Percentiles rank a stretch among this genome's conserved stretches.
Evolutionary conservation across 306 rosid genomes (phyloP).

Genomic region (Ceratonia siliqua): DNA sequence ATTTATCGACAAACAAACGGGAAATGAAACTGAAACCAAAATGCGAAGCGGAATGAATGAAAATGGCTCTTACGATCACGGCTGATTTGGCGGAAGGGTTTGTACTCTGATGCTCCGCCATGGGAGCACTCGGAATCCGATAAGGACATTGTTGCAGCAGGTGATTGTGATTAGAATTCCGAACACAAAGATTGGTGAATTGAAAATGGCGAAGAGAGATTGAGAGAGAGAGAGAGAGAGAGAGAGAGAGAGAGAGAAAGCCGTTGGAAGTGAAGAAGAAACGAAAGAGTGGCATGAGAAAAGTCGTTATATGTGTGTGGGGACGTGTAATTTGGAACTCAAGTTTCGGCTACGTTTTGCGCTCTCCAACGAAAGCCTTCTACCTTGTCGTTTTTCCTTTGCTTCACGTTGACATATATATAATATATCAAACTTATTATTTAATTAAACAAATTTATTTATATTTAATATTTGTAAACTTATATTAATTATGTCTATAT

Average conservation of each 20-base stretch:
- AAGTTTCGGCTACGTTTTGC: slow-evolving; percentile 49
- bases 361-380: background rate
- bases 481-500: no score
- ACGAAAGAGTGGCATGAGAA: slow-evolving; percentile 36
- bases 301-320: slow-evolving; percentile 38
- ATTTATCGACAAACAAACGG: slow-evolving; percentile 32
- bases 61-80: slow-evolving; percentile 70
- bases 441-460: no score
- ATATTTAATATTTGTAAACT: no score
- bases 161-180: slow-evolving; percentile 26
- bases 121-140: slow-evolving; percentile 76
- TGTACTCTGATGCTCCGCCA: slow-evolving; percentile 62
- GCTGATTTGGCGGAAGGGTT: slow-evolving; percentile 65
- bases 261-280: slow-evolving; percentile 23
- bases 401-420: no score
- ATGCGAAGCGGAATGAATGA: background rate
- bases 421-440: no score
- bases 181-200: slow-evolving; percentile 23
- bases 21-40: background rate
- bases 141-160: slow-evolving; percentile 62
- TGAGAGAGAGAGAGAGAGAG: background rate
- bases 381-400: background rate
- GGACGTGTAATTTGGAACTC: slow-evolving; percentile 47
- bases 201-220: slow-evolving; percentile 12
- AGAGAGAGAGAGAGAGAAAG: slow-evolving; percentile 16